Base-by-base conservation (phyloP, 768 basidiomycete genomes). In the Leucocoprinus leucothites region DNA sequence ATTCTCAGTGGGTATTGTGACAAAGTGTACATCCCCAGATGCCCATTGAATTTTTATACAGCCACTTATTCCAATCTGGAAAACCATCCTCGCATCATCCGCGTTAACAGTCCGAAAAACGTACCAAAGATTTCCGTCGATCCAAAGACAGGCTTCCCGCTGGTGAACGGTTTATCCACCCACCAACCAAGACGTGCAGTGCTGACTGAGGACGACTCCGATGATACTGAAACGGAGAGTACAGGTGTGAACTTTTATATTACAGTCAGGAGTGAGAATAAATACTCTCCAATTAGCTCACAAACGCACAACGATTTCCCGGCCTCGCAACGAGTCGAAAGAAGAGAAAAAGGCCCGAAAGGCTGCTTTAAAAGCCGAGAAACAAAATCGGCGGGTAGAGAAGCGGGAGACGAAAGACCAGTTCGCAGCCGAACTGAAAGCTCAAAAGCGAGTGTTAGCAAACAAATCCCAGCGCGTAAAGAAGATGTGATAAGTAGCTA, bases 51-150 rank as follows among this genome's bases (percentile, higher is more conserved):
- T 57, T 58, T 61, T 60, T 43, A n/a, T 42, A 48, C 64, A 97
- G 96, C 89, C 8, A 98, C 95, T 9, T 95, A 94, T 66, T 89
- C 93, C n/a, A 99, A 97, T 65, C 77, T 98, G 6, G 97, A 97
- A 67, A 99, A 99, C 64, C 97, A 98, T 67, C 97, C 97, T 0
- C 83, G 87, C 8, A 73, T 97, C 28, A 94, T 99, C 56, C 81
- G 84, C 22, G 83, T 86, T 18, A 76, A 86, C 31, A 78, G 83
- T 57, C 64, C 70, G 38, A 78, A 74, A 63, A 71, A 73, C 19
- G 77, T 80, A 0, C 76, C 85, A 0, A 87, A 82, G 67, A 91
- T 95, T 59, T 64, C 69, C 25, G 72, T 95, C 25, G 86, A 96
- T 65, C 77, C 84, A 1, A 85, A 81, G 60, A 93, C 89, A 0